These are phyloP conservation scores for Aspergillus glaucus DNA, from an alignment of 2,329 filamentous ascomycete genomes.

Conservation along the genomic window DNA sequence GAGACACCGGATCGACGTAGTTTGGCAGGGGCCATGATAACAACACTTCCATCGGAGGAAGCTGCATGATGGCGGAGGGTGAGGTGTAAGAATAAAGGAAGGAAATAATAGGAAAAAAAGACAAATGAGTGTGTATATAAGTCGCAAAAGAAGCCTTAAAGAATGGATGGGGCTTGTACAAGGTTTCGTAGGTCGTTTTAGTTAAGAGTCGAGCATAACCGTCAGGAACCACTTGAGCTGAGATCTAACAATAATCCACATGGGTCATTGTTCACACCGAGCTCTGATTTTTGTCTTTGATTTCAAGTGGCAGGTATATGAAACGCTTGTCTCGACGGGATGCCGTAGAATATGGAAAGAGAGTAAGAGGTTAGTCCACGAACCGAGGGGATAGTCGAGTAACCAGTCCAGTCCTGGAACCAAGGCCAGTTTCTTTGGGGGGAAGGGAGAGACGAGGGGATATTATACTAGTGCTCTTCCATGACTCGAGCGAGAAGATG, in stretches of 20 bases:
- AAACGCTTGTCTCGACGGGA: background rate
- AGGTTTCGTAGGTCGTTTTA: background rate
- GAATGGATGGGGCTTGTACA: background rate
- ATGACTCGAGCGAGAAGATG: background rate
- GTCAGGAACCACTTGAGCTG: conserved; percentile 4
- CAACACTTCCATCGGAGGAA: conserved; percentile 38
- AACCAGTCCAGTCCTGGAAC: background rate
- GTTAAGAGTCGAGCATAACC: conserved; percentile 4
- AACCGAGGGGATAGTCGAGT: background rate
- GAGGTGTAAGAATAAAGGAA: background rate
- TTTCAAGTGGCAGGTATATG: background rate
- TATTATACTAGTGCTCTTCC: background rate
- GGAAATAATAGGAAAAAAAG: background rate
- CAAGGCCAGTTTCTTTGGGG: background rate
- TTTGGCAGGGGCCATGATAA: conserved; percentile 44
- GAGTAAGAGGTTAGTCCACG: background rate
- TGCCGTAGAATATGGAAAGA: background rate
- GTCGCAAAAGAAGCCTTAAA: background rate
- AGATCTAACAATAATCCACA: background rate
- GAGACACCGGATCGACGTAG: conserved; percentile 40
- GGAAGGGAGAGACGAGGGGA: background rate
- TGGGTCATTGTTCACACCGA: background rate
- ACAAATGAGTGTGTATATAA: background rate
- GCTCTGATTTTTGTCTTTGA: background rate
- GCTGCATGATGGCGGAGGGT: conserved; percentile 23